These are phyloP conservation scores for Pisolithus marmoratus DNA, from an alignment of 768 basidiomycete species.

Conservation along the genomic window DNA sequence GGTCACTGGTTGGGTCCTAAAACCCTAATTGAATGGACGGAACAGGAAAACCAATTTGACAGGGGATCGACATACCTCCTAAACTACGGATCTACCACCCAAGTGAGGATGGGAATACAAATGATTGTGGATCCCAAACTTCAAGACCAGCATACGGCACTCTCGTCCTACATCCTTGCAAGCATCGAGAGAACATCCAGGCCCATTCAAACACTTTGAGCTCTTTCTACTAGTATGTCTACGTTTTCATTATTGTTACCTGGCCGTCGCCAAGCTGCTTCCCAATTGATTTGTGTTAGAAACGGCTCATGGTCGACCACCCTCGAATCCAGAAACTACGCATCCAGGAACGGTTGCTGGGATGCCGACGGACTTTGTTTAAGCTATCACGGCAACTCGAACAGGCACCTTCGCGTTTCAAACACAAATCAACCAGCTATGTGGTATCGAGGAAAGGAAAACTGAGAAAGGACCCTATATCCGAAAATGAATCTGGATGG, in stretches of 20 bases:
- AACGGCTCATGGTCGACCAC: conserved; percentile 51
- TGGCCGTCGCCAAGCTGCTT: too few species aligned
- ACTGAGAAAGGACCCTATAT: conserved; percentile 29
- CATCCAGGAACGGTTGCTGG: conserved; percentile 39
- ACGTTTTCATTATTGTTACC: neutral
- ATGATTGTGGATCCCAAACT: too few species aligned
- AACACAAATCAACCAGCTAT: conserved; percentile 29
- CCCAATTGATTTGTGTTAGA: conserved; percentile 26
- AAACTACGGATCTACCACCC: too few species aligned
- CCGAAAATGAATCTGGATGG: conserved; percentile 2
- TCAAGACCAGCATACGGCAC: too few species aligned
- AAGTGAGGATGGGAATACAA: conserved; percentile 39
- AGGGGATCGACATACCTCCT: conserved; percentile 15
- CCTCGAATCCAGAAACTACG: conserved; percentile 51
- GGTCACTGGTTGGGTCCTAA: too few species aligned
- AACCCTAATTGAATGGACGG: conserved; percentile 32
- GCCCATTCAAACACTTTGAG: conserved; percentile 38
- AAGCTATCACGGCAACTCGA: conserved; percentile 36
- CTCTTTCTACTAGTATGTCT: conserved; percentile 39
- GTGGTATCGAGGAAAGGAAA: conserved; percentile 38
- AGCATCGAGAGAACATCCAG: too few species aligned
- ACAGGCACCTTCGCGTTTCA: conserved; percentile 30
- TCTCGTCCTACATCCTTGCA: too few species aligned
- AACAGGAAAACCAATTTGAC: conserved; percentile 40
- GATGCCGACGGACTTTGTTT: conserved; percentile 48